phyloP scores from a whole-genome alignment of 495 filamentous ascomycete species.

The Annulohypoxylon stygium region DNA sequence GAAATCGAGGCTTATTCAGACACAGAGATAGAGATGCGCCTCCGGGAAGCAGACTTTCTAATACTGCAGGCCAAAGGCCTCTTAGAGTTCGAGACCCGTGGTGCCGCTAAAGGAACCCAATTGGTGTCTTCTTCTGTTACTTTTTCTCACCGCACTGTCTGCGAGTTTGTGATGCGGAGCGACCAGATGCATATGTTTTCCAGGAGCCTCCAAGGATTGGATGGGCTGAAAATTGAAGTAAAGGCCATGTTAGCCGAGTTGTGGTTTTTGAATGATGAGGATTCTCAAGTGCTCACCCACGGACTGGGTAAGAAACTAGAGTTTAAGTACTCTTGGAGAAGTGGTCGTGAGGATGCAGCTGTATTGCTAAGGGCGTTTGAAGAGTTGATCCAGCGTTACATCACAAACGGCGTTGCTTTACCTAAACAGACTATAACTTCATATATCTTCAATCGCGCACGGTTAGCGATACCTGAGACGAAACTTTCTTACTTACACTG shows the following conservation, averaged over 20 bases:
- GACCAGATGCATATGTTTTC: not conserved
- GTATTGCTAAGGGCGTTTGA: not conserved
- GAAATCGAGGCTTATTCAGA: not conserved
- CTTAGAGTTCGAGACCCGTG: not conserved
- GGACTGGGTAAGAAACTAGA: not conserved
- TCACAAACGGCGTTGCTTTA: not conserved
- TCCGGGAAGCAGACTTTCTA: not conserved
- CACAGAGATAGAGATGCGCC: not conserved
- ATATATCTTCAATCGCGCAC: not conserved
- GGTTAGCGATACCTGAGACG: not conserved
- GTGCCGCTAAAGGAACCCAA: not conserved
- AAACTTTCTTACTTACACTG: not conserved
- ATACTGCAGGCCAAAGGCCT: not conserved
- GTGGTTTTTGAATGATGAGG: not conserved
- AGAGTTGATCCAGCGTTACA: not conserved
- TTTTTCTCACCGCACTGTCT: not conserved
- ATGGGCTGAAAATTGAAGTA: not conserved
- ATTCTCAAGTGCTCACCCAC: not conserved
- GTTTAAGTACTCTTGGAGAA: not conserved
- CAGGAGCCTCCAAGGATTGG: not conserved
- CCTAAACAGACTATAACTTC: slow-evolving; percentile 2
- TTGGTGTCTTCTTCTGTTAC: not conserved
- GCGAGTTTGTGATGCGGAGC: not conserved
- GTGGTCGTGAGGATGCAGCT: not conserved
- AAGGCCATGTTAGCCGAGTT: not conserved